phyloP scores from a whole-genome alignment of 345 rosid genomes.

The Arabidopsis suecica region DNA sequence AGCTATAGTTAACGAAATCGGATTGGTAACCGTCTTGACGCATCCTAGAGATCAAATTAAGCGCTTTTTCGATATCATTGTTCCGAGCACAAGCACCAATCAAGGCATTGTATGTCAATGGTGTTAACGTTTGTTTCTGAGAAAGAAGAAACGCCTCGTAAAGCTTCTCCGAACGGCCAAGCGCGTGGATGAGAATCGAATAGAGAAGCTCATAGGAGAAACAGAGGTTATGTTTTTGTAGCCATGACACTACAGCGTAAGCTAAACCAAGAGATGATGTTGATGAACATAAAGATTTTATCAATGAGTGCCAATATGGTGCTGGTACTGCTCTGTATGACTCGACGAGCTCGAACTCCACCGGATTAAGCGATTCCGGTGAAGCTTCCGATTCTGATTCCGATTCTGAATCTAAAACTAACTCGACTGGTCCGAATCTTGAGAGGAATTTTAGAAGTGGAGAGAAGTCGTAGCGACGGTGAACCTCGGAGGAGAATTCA shows the following conservation, averaged over 20 bases:
- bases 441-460: constrained; percentile 81
- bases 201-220: constrained; percentile 94
- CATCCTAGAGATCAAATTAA: constrained; percentile 85
- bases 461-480: constrained; percentile 79
- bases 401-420: constrained; percentile 37
- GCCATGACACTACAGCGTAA: constrained; percentile 88
- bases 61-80: constrained; percentile 82
- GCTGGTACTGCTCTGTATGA: constrained; percentile 86
- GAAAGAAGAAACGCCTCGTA: constrained; percentile 94
- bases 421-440: constrained; percentile 37
- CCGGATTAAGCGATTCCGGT: constrained; percentile 58
- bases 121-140: constrained; percentile 71
- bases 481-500: constrained; percentile 56
- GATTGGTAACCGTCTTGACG: constrained; percentile 84
- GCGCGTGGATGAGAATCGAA: constrained; percentile 88
- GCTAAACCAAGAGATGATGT: constrained; percentile 61
- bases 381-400: constrained; percentile 41
- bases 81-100: constrained; percentile 90
- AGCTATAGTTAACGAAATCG: constrained; percentile 86
- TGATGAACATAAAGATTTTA: constrained; percentile 70
- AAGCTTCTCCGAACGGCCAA: constrained; percentile 94
- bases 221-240: constrained; percentile 86
- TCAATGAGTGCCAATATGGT: constrained; percentile 86
- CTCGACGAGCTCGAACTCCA: constrained; percentile 78
- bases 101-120: constrained; percentile 90